A percentile compares a stretch with the other conserved stretches of the same genome.
These are phyloP conservation scores for Spathaspora jeffriesii DNA, from an alignment of 1,139 yeast species.

Conservation along the genomic window DNA sequence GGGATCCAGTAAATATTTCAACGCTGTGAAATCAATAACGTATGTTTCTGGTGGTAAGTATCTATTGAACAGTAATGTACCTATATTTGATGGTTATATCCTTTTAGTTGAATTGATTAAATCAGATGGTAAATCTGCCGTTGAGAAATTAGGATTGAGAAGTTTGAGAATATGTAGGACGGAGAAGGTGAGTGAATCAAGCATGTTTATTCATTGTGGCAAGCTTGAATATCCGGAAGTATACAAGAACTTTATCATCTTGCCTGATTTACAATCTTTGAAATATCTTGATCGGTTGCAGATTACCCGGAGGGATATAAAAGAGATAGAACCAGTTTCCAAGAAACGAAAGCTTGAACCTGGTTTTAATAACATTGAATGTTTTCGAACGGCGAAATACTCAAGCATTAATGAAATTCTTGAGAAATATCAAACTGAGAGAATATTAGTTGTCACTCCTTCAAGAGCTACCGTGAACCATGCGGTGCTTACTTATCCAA, in stretches of 20 bases:
- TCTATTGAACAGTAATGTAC: conserved; percentile 5
- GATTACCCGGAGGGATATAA: neutral
- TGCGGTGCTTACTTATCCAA: neutral
- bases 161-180: conserved; percentile 16
- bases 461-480: neutral
- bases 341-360: conserved; percentile 3
- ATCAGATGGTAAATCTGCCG: conserved; percentile 27
- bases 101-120: conserved; percentile 25
- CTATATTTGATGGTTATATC: conserved; percentile 10
- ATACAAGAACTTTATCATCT: conserved; percentile 10
- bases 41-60: conserved; percentile 3
- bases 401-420: conserved; percentile 1
- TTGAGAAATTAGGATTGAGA: conserved; percentile 15
- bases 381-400: neutral
- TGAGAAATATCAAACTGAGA: neutral
- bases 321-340: conserved; percentile 1
- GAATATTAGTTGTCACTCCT: conserved; percentile 2
- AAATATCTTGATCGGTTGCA: conserved; percentile 3
- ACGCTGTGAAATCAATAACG: conserved; percentile 11
- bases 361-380: neutral
- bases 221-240: conserved; percentile 6
- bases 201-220: conserved; percentile 6
- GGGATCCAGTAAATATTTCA: conserved; percentile 9
- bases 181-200: neutral
- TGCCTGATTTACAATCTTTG: conserved; percentile 5